Evolutionary conservation across 805 yeast genomes (phyloP).

Genomic region (Kodamaea nitidulidarum): DNA sequence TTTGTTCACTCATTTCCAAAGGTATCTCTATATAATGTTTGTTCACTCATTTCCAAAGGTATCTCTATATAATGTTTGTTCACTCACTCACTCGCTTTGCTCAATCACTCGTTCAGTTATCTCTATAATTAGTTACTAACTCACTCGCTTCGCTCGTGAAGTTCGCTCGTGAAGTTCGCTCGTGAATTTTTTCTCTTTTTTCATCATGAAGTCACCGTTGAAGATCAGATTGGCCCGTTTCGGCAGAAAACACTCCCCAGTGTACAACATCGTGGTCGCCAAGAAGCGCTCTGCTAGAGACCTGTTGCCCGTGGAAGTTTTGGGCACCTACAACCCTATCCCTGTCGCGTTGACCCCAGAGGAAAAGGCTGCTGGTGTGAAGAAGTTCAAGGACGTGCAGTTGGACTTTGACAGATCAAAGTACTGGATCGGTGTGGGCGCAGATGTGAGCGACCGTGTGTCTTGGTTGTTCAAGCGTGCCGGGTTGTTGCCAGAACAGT

Average conservation of each 20-base stretch:
- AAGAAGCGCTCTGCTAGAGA: slow-evolving; percentile 75
- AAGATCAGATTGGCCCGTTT: slow-evolving; percentile 89
- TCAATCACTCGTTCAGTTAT: background rate
- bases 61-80: no score
- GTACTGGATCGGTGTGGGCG: slow-evolving; percentile 97
- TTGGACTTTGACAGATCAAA: slow-evolving; percentile 86
- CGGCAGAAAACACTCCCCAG: slow-evolving; percentile 84
- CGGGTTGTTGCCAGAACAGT: slow-evolving; percentile 58
- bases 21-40: no score
- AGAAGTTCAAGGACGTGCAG: slow-evolving; percentile 72
- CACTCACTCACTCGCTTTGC: background rate
- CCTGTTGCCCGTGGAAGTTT: slow-evolving; percentile 85
- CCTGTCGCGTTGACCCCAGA: slow-evolving; percentile 65
- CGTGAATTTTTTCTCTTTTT: background rate
- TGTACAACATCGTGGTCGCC: slow-evolving; percentile 89
- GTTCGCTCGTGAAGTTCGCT: background rate
- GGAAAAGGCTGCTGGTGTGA: slow-evolving; percentile 52
- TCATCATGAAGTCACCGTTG: slow-evolving; percentile 60
- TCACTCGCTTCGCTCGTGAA: background rate
- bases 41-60: no score
- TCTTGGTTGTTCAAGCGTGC: slow-evolving; percentile 72
- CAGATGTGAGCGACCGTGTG: slow-evolving; percentile 86
- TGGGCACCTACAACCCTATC: slow-evolving; percentile 88
- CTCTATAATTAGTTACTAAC: background rate
- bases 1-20: no score